These are phyloP conservation scores for Xylaria sp. DNA, from an alignment of 2,329 filamentous ascomycete species.

Conservation along the genomic window DNA sequence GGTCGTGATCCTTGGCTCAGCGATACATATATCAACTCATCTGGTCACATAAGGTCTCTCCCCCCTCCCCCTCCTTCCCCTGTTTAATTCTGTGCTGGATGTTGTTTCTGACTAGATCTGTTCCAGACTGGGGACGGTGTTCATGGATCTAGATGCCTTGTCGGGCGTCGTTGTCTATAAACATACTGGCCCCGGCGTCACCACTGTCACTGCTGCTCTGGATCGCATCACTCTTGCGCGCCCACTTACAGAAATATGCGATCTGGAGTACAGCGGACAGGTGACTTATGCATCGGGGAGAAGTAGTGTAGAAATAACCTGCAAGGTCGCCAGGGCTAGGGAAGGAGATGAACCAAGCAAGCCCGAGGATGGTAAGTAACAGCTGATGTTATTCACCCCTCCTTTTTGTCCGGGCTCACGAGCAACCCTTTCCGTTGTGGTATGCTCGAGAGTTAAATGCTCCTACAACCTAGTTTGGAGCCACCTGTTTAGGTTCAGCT, in stretches of 20 bases:
- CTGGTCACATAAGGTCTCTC: slow-evolving; percentile 69
- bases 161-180: slow-evolving; percentile 78
- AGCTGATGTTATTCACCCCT: background rate
- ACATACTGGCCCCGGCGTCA: slow-evolving; percentile 59
- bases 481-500: background rate
- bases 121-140: slow-evolving; percentile 66
- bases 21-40: slow-evolving; percentile 77
- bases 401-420: too few relatives aligned
- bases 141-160: slow-evolving; percentile 81
- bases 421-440: too few relatives aligned
- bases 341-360: slow-evolving; percentile 56
- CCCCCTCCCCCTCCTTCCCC: slow-evolving; percentile 39
- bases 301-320: slow-evolving; percentile 73
- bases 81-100: background rate
- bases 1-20: slow-evolving; percentile 76
- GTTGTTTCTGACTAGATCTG: slow-evolving; percentile 1
- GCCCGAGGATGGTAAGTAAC: slow-evolving; percentile 40
- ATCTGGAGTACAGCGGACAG: slow-evolving; percentile 69
- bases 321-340: slow-evolving; percentile 71
- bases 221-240: slow-evolving; percentile 63
- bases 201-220: slow-evolving; percentile 52
- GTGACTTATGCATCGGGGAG: slow-evolving; percentile 71
- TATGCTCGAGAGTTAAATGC: background rate
- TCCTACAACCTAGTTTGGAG: background rate
- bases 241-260: slow-evolving; percentile 75